These are phyloP conservation scores for Pontederia paniculata DNA, from an alignment of 176 grass and related monocot species.

Conservation along the genomic window DNA sequence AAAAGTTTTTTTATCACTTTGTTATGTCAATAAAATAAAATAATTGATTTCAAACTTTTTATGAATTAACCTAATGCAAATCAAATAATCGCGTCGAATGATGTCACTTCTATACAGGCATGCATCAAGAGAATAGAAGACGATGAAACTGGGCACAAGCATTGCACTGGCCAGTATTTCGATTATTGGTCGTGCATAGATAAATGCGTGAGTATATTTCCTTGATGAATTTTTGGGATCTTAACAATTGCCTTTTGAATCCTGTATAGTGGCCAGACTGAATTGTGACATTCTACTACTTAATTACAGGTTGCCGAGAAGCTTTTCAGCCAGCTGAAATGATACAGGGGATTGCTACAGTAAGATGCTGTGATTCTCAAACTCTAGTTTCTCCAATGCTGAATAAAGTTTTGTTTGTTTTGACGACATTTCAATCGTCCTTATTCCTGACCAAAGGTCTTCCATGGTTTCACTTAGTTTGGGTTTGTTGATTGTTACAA, in stretches of 20 bases:
- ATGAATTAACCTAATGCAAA: constrained; percentile 13
- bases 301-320: constrained; percentile 65
- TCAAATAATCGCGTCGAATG: too few species aligned
- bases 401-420: too few species aligned
- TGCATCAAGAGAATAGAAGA: constrained; percentile 60
- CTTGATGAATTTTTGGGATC: constrained; percentile 7
- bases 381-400: too few species aligned
- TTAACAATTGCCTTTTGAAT: constrained; percentile 4
- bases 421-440: too few species aligned
- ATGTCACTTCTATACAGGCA: constrained; percentile 39
- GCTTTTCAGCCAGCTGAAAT: constrained; percentile 65
- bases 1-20: too few species aligned
- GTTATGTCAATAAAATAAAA: too few species aligned
- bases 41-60: too few species aligned
- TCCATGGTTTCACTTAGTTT: too few species aligned
- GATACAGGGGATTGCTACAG: constrained; percentile 8
- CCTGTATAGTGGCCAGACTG: neutral
- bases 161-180: constrained; percentile 90
- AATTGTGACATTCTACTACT: constrained; percentile 6
- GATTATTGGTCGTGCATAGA: constrained; percentile 91
- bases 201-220: constrained; percentile 48
- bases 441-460: too few species aligned
- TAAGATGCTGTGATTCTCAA: too few species aligned
- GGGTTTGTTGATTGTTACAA: too few species aligned
- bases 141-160: constrained; percentile 73